Evolutionary conservation across 2,329 filamentous ascomycete genomes (phyloP), one percentile per base, ranked within the genome.

Genomic region (Fusarium coicis): DNA sequence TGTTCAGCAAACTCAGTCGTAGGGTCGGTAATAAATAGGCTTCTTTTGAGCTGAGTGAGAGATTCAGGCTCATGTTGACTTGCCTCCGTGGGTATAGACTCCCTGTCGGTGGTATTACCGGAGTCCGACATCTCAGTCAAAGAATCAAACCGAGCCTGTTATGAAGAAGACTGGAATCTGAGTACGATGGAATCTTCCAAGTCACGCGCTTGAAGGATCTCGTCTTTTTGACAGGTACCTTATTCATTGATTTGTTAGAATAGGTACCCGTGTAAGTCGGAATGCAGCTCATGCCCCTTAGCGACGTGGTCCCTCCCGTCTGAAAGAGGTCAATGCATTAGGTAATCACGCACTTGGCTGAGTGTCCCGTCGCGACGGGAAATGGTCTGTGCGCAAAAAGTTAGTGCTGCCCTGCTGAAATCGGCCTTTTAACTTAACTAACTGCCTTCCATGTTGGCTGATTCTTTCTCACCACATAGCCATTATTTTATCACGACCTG

Each of bases 1-100:
- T 86, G 84, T 65, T 91, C 88, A 52, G 89, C 83, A 77, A 92
- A 89, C 73, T 77, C 72, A 34, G 77, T 67, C 53, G 74, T 72
- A 18, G 77, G 70, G 53, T 80, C 77, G 23, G 68, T 75, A 50
- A 66, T 69, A 53, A 77, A 74, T 44, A 74, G 73, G 63, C 68
- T 59, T 54, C 66, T 70, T 39, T 70, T 70, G 37, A 74, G 69
- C 43, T 72, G 62, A 50, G 77, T 72, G 59, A 76, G 71, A 43
- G 71, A 73, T 49, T 77, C 77, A 15, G 73, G 59, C 43, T 71
- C 67, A 30, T 70, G 58, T 30, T 73, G 62, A 54, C 34, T 50
- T 19, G 61, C 52, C 32, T 73, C 73, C 34, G 70, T 66, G 30
- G 72, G 72, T 53, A 67, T 63, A 61, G 70, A 75, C 46, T 73